Base-by-base conservation (phyloP, 768 basidiomycete species). In the Lanmaoa rubissima region DNA sequence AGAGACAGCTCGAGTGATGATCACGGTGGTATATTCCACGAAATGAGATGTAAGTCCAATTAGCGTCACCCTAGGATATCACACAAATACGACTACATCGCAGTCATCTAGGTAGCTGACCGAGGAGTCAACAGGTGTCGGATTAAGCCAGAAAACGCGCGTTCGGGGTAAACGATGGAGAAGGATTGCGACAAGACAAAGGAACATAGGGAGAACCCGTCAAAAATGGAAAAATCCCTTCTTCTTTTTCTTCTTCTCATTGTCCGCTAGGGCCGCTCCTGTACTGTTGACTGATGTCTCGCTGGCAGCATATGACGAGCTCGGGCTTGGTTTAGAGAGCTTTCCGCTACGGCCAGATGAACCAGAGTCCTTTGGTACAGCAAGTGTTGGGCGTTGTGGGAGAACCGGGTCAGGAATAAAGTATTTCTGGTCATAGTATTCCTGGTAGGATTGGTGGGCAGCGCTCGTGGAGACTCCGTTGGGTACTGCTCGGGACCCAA, bases 351-450 rank as follows among this genome's bases (percentile, higher is more conserved):
- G 66, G 3, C 28, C 38, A 26, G 60, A 60, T 17, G 54, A 49
- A 48, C 63, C 49, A 24, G 58, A 55, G 13, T 68, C 70, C 50
- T 73, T 74, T 32, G 65, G 54, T n/a, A 64, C 67, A 26, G 60
- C 44, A 17, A 69, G 62, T 12, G 65, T 58, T 19, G 67, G 61
- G 40, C 63, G 69, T 35, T 65, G 65, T 32, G 63, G 70, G 8
- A 76, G 71, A 35, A 72, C 68, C 2, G 76, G 65, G 36, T 69
- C 51, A 67, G 73, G 31, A 71, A 67, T 55, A 75, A 78, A 88
- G 74, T 90, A 94, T 64, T 82, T 84, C 69, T 88, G 83, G 64
- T 94, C 91, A 63, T 92, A 93, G 64, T 81, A 86, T 44, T 85
- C 85, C 72, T 94, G 91, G 67, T 78, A 84, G 3, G 85, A 72